phyloP scores from a whole-genome alignment of 2,329 filamentous ascomycete species.

The Penicillium brasilianum region DNA sequence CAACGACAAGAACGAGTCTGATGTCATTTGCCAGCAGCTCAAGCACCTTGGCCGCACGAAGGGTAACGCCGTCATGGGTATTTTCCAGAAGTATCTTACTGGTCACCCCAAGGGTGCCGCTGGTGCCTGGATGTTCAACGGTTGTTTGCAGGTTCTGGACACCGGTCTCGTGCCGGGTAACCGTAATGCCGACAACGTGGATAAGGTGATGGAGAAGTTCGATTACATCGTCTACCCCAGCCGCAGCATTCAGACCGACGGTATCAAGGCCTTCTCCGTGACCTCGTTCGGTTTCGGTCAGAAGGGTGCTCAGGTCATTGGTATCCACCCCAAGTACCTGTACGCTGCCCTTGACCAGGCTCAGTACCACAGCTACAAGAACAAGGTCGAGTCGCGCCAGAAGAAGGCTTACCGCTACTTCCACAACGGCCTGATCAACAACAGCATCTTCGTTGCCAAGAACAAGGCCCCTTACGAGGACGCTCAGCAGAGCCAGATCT shows the following conservation, averaged over 20 bases:
- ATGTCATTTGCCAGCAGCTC: constrained; percentile 95
- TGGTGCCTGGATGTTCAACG: constrained; percentile 99
- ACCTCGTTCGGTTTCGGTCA: constrained; percentile 99
- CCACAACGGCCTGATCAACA: constrained; percentile 98
- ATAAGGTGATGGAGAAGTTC: constrained; percentile 94
- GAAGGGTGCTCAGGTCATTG: constrained; percentile 96
- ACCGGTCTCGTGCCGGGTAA: constrained; percentile 93
- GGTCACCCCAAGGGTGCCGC: constrained; percentile 99
- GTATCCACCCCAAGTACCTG: constrained; percentile 94
- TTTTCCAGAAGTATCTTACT: constrained; percentile 99
- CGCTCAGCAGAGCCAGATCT: constrained; percentile 81
- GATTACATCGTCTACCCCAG: constrained; percentile 98
- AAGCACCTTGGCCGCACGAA: constrained; percentile 92
- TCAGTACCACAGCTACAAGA: constrained; percentile 79
- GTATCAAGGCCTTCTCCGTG: constrained; percentile 97
- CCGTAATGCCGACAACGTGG: constrained; percentile 96
- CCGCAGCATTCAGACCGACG: constrained; percentile 93
- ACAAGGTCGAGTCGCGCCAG: constrained; percentile 88
- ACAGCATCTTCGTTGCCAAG: constrained; percentile 97
- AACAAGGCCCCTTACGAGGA: constrained; percentile 87
- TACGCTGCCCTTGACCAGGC: constrained; percentile 90
- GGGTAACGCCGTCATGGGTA: constrained; percentile 93
- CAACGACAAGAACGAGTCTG: constrained; percentile 99
- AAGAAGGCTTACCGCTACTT: constrained; percentile 99
- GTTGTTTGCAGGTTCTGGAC: constrained; percentile 93